Evolutionary conservation across 805 yeast species (phyloP).

Genomic region (Candida nanaspora): DNA sequence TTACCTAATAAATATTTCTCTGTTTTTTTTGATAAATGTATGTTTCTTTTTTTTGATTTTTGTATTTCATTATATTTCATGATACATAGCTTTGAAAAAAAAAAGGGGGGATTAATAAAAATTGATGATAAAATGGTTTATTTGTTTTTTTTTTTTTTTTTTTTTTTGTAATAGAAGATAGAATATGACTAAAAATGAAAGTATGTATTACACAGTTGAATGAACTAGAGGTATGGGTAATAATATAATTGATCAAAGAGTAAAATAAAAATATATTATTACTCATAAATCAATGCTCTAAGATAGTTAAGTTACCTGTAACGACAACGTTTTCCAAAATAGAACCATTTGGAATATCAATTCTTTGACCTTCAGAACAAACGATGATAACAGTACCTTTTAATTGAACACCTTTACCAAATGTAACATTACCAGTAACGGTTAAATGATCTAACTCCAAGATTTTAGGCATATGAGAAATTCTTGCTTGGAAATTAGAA

Average conservation of each 20-base stretch:
- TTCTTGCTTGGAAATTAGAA: slow-evolving; percentile 79
- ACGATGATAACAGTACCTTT: slow-evolving; percentile 98
- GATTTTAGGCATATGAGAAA: slow-evolving; percentile 92
- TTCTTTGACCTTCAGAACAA: slow-evolving; percentile 93
- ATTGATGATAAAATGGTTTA: no score
- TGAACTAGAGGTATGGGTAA: no score
- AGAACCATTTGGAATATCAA: slow-evolving; percentile 96
- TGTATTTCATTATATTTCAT: no score
- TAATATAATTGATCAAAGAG: not conserved
- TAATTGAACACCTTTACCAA: slow-evolving; percentile 85
- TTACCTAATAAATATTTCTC: no score
- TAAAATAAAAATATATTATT: not conserved
- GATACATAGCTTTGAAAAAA: no score
- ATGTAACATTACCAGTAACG: slow-evolving; percentile 89
- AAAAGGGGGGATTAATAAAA: no score
- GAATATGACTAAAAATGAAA: no score
- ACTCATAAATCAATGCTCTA: slow-evolving; percentile 60
- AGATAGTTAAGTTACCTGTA: slow-evolving; percentile 91
- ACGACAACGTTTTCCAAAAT: slow-evolving; percentile 93
- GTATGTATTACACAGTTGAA: no score
- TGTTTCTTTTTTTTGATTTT: no score
- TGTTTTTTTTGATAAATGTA: no score
- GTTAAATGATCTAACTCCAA: slow-evolving; percentile 96
- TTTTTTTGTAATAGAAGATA: no score
- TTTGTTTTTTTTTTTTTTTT: no score